Percentiles rank a stretch among this genome's conserved stretches.
Conservation (phyloP, 805 yeast genomes). For the Komagataella populi region DNA sequence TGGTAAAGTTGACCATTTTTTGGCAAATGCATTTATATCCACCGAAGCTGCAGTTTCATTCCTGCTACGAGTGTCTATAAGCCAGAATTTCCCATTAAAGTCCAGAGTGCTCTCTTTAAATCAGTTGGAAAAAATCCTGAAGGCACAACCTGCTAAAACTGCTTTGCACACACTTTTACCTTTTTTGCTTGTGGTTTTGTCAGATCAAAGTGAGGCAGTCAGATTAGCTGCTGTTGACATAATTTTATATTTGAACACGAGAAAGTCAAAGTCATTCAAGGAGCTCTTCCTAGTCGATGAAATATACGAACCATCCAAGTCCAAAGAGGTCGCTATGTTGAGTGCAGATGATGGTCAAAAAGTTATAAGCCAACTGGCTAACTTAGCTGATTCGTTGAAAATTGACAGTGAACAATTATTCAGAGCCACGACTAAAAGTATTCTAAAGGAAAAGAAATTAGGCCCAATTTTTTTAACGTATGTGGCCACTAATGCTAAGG, state of each 20-base stretch:
- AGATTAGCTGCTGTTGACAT: conserved; percentile 29
- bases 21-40: conserved; percentile 21
- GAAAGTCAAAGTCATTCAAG: conserved; percentile 18
- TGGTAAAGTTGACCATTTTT: conserved; percentile 10
- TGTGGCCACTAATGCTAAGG: conserved; percentile 53
- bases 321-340: conserved; percentile 26
- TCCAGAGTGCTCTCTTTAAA: conserved; percentile 38
- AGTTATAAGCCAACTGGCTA: conserved; percentile 25
- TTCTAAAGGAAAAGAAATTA: conserved; percentile 35
- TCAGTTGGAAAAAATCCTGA: conserved; percentile 21
- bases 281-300: conserved; percentile 31
- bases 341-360: conserved; percentile 44
- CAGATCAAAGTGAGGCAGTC: conserved; percentile 34
- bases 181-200: conserved; percentile 36
- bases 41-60: conserved; percentile 39
- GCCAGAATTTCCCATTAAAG: conserved; percentile 44
- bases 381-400: conserved; percentile 3
- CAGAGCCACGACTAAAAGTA: conserved; percentile 1
- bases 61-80: conserved; percentile 38
- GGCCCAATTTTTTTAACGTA: conserved; percentile 49
- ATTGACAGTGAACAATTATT: conserved; percentile 7
- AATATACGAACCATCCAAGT: conserved; percentile 39
- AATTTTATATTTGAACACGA: conserved; percentile 21
- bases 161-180: conserved; percentile 46
- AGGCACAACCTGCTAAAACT: conserved; percentile 17